These are phyloP conservation scores for Rhynchospora breviuscula DNA, from an alignment of 176 grass and related monocot genomes.

Conservation along the genomic window DNA sequence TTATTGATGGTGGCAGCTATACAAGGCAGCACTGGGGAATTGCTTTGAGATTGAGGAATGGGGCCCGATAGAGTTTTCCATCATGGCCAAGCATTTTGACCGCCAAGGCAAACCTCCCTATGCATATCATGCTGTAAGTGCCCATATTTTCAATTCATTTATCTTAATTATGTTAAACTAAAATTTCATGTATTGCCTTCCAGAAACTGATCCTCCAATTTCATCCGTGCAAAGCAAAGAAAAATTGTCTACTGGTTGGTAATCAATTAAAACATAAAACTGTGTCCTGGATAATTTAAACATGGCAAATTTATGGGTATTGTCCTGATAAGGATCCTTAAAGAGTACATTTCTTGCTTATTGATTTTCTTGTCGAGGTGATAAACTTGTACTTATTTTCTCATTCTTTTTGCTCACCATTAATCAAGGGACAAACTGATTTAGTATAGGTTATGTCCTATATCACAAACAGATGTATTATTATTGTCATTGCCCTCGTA, in stretches of 20 bases:
- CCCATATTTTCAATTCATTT: background rate
- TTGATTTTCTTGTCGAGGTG: background rate
- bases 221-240: background rate
- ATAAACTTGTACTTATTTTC: background rate
- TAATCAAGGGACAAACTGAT: background rate
- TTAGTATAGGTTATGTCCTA: background rate
- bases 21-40: constrained; percentile 78
- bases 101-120: constrained; percentile 91
- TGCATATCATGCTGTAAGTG: constrained; percentile 80
- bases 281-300: background rate
- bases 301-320: too few relatives aligned
- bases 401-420: background rate
- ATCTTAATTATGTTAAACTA: background rate
- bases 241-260: background rate
- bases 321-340: too few relatives aligned
- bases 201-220: background rate
- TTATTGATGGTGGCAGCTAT: constrained; percentile 51
- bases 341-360: background rate
- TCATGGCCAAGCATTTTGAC: constrained; percentile 89
- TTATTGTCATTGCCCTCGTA: background rate
- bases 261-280: background rate
- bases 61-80: constrained; percentile 81
- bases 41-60: constrained; percentile 91
- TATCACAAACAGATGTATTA: background rate
- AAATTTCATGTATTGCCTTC: background rate